A percentile compares a stretch with the other conserved stretches of the same genome.
Evolutionary conservation across 139 green algal species (phyloP).

Genomic region (Haematococcus sp.): DNA sequence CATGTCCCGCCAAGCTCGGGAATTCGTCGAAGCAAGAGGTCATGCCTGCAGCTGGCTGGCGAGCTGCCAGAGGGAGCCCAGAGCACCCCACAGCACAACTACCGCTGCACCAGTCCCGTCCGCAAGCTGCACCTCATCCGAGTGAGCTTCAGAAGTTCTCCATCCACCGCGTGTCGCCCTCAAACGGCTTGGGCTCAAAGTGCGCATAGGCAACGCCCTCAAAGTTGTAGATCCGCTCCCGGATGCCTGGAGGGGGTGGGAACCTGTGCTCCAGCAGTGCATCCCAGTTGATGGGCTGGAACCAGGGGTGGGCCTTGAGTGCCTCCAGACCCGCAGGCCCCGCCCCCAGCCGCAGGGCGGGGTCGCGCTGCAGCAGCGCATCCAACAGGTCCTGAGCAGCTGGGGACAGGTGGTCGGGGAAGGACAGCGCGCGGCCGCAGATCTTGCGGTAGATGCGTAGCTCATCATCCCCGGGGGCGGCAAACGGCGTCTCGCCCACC

Average conservation of each 20-base stretch:
- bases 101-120: too few relatives aligned
- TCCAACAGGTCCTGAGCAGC: slow-evolving; percentile 50
- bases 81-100: too few relatives aligned
- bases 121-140: too few relatives aligned
- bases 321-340: slow-evolving; percentile 20
- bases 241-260: slow-evolving; percentile 29
- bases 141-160: slow-evolving; percentile 42
- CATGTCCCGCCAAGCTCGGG: too few relatives aligned
- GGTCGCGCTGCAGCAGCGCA: slow-evolving; percentile 50
- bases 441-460: slow-evolving; percentile 60
- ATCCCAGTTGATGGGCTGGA: slow-evolving; percentile 61
- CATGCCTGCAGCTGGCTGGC: too few relatives aligned
- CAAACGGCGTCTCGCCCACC: slow-evolving; percentile 48
- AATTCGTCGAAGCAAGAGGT: too few relatives aligned
- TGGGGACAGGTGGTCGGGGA: slow-evolving; percentile 48
- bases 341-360: slow-evolving; percentile 16
- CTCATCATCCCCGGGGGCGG: slow-evolving; percentile 53
- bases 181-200: slow-evolving; percentile 38
- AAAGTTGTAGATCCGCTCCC: slow-evolving; percentile 49
- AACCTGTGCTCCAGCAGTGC: slow-evolving; percentile 40
- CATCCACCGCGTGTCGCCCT: slow-evolving; percentile 32
- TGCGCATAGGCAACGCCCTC: slow-evolving; percentile 41
- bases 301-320: slow-evolving; percentile 70
- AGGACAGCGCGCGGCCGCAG: slow-evolving; percentile 6
- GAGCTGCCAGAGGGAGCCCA: too few relatives aligned